Evolutionary conservation across 2,329 filamentous ascomycete genomes (phyloP), one percentile per base, ranked within the genome.

Genomic region (Diaporthe nobilis): DNA sequence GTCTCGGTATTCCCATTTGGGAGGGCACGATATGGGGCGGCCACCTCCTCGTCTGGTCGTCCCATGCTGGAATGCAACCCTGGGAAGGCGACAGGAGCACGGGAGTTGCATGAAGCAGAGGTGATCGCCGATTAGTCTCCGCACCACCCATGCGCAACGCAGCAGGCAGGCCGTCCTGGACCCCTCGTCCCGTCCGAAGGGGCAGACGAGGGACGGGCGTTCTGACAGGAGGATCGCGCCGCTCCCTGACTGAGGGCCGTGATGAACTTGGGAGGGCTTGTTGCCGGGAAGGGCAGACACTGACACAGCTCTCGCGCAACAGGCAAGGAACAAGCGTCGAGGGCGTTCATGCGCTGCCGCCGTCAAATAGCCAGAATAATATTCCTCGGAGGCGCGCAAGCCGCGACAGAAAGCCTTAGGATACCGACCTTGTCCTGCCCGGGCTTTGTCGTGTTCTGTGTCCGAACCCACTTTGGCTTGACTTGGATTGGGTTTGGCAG

Each of bases 31-130:
- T 61, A 73, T 57, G 60, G 60, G 37, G 71, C 37, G 37, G 71
- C 37, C 72, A 37, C 39, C 58, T 63, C 31, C 22, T 47, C 10
- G 51, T 34, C 31, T 47, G 6, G 51, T 34, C 31, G 51, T 70
- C 65, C 73, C 44, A 71, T 75, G 63, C 63, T 68, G 63, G 63
- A 68, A 68, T 68, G 63, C 47, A 68, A 68, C 63, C 63, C 63
- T 68, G 63, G 20, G 63, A 68, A 51, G 63, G 63, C 63, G 63
- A 68, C n/a, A 37, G 47, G 25, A 53, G 63, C 47, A 68, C 63
- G 63, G 63, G 63, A 68, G 63, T 51, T 68, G 63, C 63, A 68
- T 68, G 63, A 68, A 28, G 63, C 44, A 68, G 63, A 68, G 44
- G 63, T 68, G 63, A 68, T 68, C 44, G 63, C 63, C 63, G 63